Base-by-base conservation (phyloP, 31 red algal species). In the Odonthalia washingtoniensis region DNA sequence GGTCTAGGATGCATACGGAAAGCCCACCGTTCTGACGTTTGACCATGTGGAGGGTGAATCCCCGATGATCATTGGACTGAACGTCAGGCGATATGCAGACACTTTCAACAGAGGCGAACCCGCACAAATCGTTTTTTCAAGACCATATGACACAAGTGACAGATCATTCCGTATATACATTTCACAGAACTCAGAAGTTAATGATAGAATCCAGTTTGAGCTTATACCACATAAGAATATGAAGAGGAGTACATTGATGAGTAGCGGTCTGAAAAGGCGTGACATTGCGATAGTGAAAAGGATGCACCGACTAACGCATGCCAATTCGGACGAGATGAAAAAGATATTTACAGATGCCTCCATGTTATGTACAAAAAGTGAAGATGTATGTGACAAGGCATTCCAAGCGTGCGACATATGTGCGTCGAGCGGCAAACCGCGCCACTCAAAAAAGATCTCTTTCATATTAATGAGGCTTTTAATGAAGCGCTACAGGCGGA, bases 401-500 rank as follows among this genome's bases (percentile, higher is more conserved):
- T 14, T 34, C 36, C 31, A 68, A 5, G 64, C 64, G 3, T 68
- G 64, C 12, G 64, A 68, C 64, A 14, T 68, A 5, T 68, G 12
- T 3, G 64, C 12, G 5, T 68, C 64, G 5, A 3, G 31, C 3
- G 14, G 64, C 3, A 28, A 34, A 28, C 64, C 64, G 4, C 3
- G 31, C 4, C 64, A 68, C 14, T 34, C 31, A 28, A 68, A 68
- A 34, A 68, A 68, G 31, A 28, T 3, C 64, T 68, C 4, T 34
- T 3, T 3, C 64, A 68, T 14, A 34, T 68, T 5, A 68, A 68
- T 4, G 72, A 75, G 28, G 36, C 17, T 41, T 43, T 75, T 40
- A 4, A 75, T 38, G 72, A 75, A 26, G 30, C 5, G 31, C 5
- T 75, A 75, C 40, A 75, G 30, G 72, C 40, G 3, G 72, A 75